Conservation (phyloP, 139 green algal genomes). For the Penium margaritaceum region DNA sequence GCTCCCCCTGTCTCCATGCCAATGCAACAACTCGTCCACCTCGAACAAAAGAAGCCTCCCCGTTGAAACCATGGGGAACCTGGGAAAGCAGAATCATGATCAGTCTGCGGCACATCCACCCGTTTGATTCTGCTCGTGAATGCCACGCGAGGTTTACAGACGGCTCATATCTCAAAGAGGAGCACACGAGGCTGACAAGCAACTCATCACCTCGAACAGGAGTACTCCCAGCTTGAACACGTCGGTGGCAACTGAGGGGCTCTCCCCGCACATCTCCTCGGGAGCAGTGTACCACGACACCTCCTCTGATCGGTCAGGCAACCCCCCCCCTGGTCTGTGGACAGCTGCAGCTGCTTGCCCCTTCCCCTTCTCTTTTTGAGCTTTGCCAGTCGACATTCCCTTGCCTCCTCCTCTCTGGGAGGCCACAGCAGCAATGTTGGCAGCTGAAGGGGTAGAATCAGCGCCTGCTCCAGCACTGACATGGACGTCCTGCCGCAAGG, state of each 20-base stretch:
- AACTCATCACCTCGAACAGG: constrained; percentile 40
- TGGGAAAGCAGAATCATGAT: too few relatives aligned
- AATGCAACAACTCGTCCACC: not conserved
- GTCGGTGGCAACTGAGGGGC: not conserved
- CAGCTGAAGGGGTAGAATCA: not conserved
- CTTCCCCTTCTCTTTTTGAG: not conserved
- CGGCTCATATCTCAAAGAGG: not conserved
- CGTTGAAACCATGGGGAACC: not conserved
- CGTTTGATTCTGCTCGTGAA: too few relatives aligned
- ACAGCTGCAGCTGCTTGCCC: too few relatives aligned
- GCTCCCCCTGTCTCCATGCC: not conserved
- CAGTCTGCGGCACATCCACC: too few relatives aligned
- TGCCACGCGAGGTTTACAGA: not conserved
- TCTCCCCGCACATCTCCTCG: constrained; percentile 19
- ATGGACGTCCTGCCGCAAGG: not conserved
- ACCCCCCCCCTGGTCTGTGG: too few relatives aligned
- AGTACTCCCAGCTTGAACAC: constrained; percentile 42
- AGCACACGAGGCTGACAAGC: not conserved
- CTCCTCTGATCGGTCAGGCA: too few relatives aligned
- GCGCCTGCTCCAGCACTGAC: not conserved
- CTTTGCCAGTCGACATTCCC: not conserved
- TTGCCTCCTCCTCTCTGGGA: not conserved
- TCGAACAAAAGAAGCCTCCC: not conserved
- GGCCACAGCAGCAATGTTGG: too few relatives aligned
- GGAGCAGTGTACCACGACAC: constrained; percentile 31